Conservation (phyloP, 2,329 filamentous ascomycete species). For the Beauveria asiatica region DNA sequence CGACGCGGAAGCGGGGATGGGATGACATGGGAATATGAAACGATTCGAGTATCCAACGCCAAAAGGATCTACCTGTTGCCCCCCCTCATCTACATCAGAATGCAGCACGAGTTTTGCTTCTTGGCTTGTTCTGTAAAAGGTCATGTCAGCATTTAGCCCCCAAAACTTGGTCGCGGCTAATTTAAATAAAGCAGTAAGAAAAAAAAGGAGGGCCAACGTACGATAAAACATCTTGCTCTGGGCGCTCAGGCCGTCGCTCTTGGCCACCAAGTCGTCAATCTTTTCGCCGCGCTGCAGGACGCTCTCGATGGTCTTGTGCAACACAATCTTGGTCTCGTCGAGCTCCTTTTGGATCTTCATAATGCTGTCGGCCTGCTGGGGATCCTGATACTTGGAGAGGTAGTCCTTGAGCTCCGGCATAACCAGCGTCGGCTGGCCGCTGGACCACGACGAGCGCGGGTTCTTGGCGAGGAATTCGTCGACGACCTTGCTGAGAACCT, state of each 20-base stretch:
- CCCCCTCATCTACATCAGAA: constrained; percentile 47
- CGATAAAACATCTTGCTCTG: constrained; percentile 99
- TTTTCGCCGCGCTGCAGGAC: constrained; percentile 87
- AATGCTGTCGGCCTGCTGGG: constrained; percentile 81
- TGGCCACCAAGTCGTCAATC: constrained; percentile 86
- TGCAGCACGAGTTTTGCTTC: constrained; percentile 72
- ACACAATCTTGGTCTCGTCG: constrained; percentile 92
- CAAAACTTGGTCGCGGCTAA: background rate
- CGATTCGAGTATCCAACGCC: constrained; percentile 20
- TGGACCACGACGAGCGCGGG: constrained; percentile 60
- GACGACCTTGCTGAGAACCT: constrained; percentile 75
- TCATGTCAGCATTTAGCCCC: constrained; percentile 10
- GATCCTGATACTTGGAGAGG: constrained; percentile 68
- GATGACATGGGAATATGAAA: background rate
- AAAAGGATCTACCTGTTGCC: constrained; percentile 11
- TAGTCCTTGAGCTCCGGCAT: constrained; percentile 77
- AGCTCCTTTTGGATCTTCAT: constrained; percentile 94
- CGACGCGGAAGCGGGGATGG: background rate
- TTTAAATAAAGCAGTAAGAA: background rate
- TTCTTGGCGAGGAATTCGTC: constrained; percentile 78
- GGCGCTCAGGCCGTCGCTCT: constrained; percentile 81
- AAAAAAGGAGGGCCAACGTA: constrained; percentile 27
- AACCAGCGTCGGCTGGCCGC: constrained; percentile 42
- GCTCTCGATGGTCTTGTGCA: constrained; percentile 94
- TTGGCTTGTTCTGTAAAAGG: constrained; percentile 51